Percentiles rank a stretch among this genome's conserved stretches.
Conservation (phyloP, 2,329 filamentous ascomycete species). For the Teratosphaeria viscida region DNA sequence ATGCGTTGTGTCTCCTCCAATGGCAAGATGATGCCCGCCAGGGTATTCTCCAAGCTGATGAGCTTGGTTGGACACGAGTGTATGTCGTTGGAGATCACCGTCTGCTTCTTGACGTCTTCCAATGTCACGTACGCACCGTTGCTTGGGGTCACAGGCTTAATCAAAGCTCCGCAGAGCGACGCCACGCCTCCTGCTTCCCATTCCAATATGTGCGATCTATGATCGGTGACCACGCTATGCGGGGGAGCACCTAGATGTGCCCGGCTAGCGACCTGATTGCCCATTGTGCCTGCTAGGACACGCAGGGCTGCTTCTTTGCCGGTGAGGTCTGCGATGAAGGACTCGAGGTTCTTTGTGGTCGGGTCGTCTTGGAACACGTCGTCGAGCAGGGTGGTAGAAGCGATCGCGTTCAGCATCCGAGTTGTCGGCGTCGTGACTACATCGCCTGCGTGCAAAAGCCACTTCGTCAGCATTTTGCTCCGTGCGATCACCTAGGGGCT, state of each 20-base stretch:
- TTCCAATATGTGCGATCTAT: constrained; percentile 64
- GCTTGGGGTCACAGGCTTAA: constrained; percentile 54
- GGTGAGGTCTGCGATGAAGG: constrained; percentile 60
- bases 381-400: constrained; percentile 64
- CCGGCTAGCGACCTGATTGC: constrained; percentile 76
- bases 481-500: background rate
- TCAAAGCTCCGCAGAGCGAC: constrained; percentile 58
- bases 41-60: constrained; percentile 77
- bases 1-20: constrained; percentile 61
- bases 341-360: constrained; percentile 66
- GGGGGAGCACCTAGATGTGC: constrained; percentile 70
- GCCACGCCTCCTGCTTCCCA: constrained; percentile 62
- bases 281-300: constrained; percentile 86
- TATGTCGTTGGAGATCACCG: constrained; percentile 56
- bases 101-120: constrained; percentile 60
- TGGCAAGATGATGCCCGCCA: constrained; percentile 69
- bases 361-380: constrained; percentile 75
- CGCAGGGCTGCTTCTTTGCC: constrained; percentile 69
- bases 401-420: constrained; percentile 73
- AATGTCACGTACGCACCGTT: constrained; percentile 68
- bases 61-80: constrained; percentile 72
- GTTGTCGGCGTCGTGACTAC: constrained; percentile 65
- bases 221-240: constrained; percentile 68
- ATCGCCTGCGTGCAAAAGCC: constrained; percentile 32
- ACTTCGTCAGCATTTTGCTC: background rate